These are phyloP conservation scores for Flaveria floridana DNA, from an alignment of 140 eudicot genomes.

Conservation along the genomic window DNA sequence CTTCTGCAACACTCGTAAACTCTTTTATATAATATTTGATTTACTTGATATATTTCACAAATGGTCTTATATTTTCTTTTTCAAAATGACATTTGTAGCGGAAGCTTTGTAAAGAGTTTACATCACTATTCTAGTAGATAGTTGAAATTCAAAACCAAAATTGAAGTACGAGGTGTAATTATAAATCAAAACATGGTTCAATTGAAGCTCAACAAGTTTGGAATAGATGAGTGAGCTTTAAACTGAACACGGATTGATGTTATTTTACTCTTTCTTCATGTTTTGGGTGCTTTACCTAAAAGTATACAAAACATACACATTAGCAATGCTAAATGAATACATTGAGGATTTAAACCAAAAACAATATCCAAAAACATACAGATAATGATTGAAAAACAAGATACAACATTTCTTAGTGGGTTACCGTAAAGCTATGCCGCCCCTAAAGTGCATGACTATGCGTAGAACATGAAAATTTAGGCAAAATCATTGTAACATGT, in stretches of 20 bases:
- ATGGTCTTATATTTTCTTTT: neutral
- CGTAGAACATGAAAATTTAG: too few relatives aligned
- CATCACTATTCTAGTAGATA: neutral
- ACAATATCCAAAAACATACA: neutral
- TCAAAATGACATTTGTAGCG: neutral
- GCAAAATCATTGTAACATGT: neutral
- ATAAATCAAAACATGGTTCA: neutral
- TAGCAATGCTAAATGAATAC: neutral
- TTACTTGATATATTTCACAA: neutral
- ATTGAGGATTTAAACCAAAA: neutral
- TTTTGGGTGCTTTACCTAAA: conserved; percentile 1
- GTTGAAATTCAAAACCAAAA: neutral
- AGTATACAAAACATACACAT: neutral
- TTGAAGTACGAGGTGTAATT: neutral
- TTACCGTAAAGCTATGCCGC: too few relatives aligned
- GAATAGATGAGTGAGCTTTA: conserved; percentile 2
- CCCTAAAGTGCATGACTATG: too few relatives aligned
- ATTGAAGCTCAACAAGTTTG: neutral
- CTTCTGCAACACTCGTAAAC: neutral
- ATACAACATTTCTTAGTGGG: neutral
- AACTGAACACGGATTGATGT: neutral
- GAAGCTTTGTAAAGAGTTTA: conserved; percentile 5
- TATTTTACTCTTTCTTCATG: conserved; percentile 1
- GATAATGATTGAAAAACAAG: too few relatives aligned
- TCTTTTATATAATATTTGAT: neutral